Base-by-base conservation (phyloP, 139 green algal genomes). In the Chlorella sp. region DNA sequence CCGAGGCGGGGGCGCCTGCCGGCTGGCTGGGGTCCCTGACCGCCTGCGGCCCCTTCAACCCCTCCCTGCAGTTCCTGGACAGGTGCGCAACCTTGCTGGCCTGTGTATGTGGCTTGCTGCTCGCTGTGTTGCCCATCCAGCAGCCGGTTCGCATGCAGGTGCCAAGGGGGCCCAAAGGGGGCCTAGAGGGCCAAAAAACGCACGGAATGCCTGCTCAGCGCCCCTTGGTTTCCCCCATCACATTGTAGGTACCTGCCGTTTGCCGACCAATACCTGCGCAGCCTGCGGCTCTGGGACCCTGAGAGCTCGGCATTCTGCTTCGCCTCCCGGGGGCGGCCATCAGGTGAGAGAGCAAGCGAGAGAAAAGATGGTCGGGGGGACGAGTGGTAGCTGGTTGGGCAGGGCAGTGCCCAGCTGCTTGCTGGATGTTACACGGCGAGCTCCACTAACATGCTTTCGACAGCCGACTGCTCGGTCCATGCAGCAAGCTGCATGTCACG, bases 191-290 rank as follows among this genome's bases (percentile, higher is more conserved):
- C n/a, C 36, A 56, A 14, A 58, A 13, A 34, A 19, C 24, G 38
- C 36, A 41, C 4, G 54, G 70, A 19, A 58, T 41, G 41, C 20
- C n/a, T n/a, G n/a, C n/a, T n/a, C n/a, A n/a, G n/a, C 51, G 51
- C 51, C 51, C 51, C n/a, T n/a, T n/a, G n/a, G n/a, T 54, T 41
- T 30, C 30, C 3, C 1, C 67, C 67, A 6, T 24, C 7, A 14
- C 41, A n/a, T 1, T 36, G 43, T 44, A 74, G 67, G 46, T 84
- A 84, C 67, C 80, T 84, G 2, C 80, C 34, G 44, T 84, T 84
- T 51, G 38, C 64, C 19, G 80, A 84, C 80, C 80, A 84, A 46
- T 84, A 84, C 64, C 22, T n/a, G 9, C 80, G 67, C 41, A 68
- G 41, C 64, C 46, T 84, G 67, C 64, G 64, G 17, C 26, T 84